Conservation (phyloP, 305 asterid species). For the Fraxinus paxiana region DNA sequence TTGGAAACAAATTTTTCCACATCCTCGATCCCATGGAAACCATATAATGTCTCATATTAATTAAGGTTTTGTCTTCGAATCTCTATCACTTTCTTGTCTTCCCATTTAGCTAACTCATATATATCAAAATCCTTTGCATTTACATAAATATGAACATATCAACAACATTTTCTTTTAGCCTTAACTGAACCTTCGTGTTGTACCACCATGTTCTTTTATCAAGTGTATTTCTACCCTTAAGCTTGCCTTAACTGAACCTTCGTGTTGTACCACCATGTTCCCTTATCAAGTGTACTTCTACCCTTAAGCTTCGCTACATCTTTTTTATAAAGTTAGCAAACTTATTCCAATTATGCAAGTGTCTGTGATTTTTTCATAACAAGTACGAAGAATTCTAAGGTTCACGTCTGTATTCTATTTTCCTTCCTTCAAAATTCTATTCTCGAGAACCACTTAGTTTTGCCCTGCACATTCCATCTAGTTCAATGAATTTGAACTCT, state of each 20-base stretch:
- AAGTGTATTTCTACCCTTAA: neutral
- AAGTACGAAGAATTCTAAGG: neutral
- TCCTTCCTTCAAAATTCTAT: neutral
- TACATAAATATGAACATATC: neutral
- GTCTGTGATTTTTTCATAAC: neutral
- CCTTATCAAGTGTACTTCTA: neutral
- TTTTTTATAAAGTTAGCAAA: neutral
- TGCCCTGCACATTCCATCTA: neutral
- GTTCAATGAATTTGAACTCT: neutral
- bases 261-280: neutral
- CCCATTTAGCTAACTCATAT: neutral
- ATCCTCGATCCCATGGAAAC: neutral
- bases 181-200: neutral
- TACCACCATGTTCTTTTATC: neutral
- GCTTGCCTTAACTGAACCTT: neutral
- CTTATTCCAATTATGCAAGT: neutral
- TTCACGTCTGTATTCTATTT: neutral
- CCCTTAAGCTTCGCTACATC: neutral
- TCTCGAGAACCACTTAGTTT: neutral
- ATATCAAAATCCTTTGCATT: neutral
- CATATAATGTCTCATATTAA: neutral
- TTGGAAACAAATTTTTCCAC: neutral
- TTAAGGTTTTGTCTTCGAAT: neutral
- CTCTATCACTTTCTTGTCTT: neutral
- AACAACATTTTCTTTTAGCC: neutral